Conservation (phyloP, 1,284 basidiomycete species). For the Trichosporon inkin region DNA sequence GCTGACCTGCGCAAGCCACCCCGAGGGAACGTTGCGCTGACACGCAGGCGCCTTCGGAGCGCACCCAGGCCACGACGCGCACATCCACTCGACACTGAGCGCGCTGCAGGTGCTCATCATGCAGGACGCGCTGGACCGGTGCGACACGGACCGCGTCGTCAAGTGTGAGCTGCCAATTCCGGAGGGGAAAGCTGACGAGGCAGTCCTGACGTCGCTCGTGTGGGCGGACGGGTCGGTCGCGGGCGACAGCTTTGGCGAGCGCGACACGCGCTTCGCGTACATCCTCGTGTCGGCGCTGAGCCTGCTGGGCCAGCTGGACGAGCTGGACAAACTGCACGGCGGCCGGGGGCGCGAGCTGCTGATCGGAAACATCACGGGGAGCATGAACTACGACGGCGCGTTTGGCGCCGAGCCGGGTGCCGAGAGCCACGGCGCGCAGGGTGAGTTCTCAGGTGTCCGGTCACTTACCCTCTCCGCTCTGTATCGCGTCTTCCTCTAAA, state of each 20-base stretch:
- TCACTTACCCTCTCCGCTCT: background rate
- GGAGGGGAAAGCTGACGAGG: background rate
- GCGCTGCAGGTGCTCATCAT: constrained; percentile 88
- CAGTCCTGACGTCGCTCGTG: constrained; percentile 79
- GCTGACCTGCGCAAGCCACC: background rate
- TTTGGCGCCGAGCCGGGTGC: constrained; percentile 80
- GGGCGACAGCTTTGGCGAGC: constrained; percentile 85
- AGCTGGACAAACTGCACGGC: constrained; percentile 56
- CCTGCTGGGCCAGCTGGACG: constrained; percentile 65
- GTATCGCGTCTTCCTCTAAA: background rate
- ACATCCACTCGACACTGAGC: constrained; percentile 79
- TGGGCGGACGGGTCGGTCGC: constrained; percentile 77
- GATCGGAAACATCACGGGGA: constrained; percentile 67
- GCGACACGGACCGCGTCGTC: constrained; percentile 65
- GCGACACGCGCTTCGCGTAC: constrained; percentile 87
- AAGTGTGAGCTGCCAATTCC: constrained; percentile 58
- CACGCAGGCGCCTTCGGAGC: constrained; percentile 81
- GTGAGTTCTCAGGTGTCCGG: constrained; percentile 52
- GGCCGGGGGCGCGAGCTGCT: constrained; percentile 57
- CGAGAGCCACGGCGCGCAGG: constrained; percentile 88
- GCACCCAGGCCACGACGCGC: constrained; percentile 88
- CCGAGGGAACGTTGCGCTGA: too few species aligned
- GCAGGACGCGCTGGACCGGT: constrained; percentile 69
- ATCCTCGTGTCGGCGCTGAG: constrained; percentile 78
- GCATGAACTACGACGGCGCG: constrained; percentile 92